Percentiles rank a stretch among this genome's conserved stretches.
phyloP scores from a whole-genome alignment of 495 filamentous ascomycete genomes.

The Aspergillus campestris region DNA sequence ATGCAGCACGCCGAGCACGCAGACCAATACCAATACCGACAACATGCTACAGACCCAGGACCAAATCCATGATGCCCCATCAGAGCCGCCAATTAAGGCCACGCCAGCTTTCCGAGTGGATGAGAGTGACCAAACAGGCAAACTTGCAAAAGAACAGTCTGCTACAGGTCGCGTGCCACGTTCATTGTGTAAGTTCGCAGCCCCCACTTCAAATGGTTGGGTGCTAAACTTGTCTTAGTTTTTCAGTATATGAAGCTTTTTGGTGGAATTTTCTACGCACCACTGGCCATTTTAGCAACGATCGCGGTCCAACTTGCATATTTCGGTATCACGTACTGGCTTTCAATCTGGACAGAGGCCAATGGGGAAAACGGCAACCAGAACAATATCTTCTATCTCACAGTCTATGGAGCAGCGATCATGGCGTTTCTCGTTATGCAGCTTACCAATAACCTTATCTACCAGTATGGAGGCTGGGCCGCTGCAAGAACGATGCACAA shows the following conservation, averaged over 20 bases:
- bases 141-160: constrained; percentile 11
- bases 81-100: constrained; percentile 2
- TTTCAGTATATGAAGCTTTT: constrained; percentile 18
- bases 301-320: constrained; percentile 17
- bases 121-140: not conserved
- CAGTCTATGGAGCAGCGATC: constrained; percentile 15
- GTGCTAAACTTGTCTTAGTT: constrained; percentile 1
- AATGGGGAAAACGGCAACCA: constrained; percentile 11
- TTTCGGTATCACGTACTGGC: constrained; percentile 20
- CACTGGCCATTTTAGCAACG: constrained; percentile 11
- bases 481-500: constrained; percentile 50
- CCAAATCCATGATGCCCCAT: constrained; percentile 1
- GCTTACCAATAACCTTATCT: constrained; percentile 15
- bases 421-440: constrained; percentile 13
- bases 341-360: constrained; percentile 19
- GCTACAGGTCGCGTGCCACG: constrained; percentile 18
- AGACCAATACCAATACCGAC: not conserved
- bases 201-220: not conserved
- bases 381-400: constrained; percentile 15
- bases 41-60: not conserved
- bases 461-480: constrained; percentile 27
- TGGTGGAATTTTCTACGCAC: constrained; percentile 12
- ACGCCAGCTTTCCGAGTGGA: not conserved
- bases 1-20: constrained; percentile 5
- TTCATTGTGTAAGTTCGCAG: constrained; percentile 13